Evolutionary conservation across 176 grass and related monocot species (phyloP), one percentile per base, ranked within the genome.

Genomic region (Pharus latifolius): DNA sequence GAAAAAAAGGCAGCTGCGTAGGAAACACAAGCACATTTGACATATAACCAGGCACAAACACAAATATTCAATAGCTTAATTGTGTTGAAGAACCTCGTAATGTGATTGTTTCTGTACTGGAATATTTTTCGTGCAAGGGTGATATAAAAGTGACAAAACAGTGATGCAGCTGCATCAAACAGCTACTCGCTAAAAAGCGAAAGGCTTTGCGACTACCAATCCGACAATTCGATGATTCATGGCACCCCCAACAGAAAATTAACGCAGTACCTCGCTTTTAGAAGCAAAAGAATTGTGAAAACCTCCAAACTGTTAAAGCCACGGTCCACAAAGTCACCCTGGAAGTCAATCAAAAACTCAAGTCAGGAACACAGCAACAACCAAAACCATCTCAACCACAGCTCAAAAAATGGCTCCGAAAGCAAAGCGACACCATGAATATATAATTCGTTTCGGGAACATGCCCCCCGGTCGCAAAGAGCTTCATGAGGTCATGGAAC

Each of bases 241-340:
- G n/a, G n/a, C n/a, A n/a, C 2, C 7, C 2, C 10, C 17, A 62
- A 53, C 17, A 78, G 33, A 45, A 38, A 40, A 42, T 20, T 18
- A 34, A 67, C 24, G 65, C 74, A 74, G 40, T 88, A 99, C 90
- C 96, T 99, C 31, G 95, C 95, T 99, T 99, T 99, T 15, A 99
- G 79, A 63, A 99, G 82, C 79, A 94, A 86, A 60, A 99, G 84
- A 47, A 99, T 99, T 49, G 96, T 86, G 80, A 99, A 99, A 48
- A 99, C 96, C 82, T 99, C 96, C 24, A 99, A 75, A 47, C 96
- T 99, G 76, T 99, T 99, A 48, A 92, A 99, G 46, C 96, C 96
- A 22, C 96, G 96, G 83, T 99, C 96, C 14, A 99, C 96, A 74
- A 99, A 99, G 82, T 99, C 96, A 27, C 96, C 96, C 96, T 99